Percentiles rank a stretch among this genome's conserved stretches.
phyloP scores from a whole-genome alignment of 805 yeast genomes.

The Lipomyces sp. region DNA sequence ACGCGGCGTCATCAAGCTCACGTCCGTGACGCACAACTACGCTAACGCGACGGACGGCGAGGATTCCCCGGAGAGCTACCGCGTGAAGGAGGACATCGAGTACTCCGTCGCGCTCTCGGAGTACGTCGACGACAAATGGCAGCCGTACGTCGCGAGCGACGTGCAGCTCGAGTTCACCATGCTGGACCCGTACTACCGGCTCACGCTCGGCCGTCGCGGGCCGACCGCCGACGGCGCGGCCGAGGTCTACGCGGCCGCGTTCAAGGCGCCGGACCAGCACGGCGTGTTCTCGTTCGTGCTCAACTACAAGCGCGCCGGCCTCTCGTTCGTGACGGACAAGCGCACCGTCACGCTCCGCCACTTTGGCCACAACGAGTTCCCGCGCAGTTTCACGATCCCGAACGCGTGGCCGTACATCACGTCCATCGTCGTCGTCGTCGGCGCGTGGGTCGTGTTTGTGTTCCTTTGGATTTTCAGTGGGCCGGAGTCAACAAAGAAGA shows the following conservation, averaged over 20 bases:
- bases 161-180: constrained; percentile 80
- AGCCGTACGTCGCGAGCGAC: constrained; percentile 58
- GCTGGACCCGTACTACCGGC: constrained; percentile 93
- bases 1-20: constrained; percentile 58
- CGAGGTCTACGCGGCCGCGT: constrained; percentile 48
- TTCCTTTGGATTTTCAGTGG: constrained; percentile 43
- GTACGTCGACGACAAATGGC: constrained; percentile 60
- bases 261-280: constrained; percentile 88
- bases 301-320: constrained; percentile 76
- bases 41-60: constrained; percentile 37
- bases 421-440: constrained; percentile 63
- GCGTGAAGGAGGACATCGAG: constrained; percentile 65
- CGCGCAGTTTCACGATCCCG: constrained; percentile 87
- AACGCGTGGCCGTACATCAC: constrained; percentile 90
- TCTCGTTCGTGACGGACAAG: constrained; percentile 60
- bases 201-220: too few species aligned
- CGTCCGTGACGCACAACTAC: constrained; percentile 54
- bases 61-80: constrained; percentile 48
- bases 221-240: constrained; percentile 44
- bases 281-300: constrained; percentile 88
- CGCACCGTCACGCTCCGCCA: constrained; percentile 83
- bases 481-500: constrained; percentile 12
- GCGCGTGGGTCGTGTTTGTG: constrained; percentile 77
- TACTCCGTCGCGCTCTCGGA: constrained; percentile 48
- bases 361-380: constrained; percentile 91